phyloP scores from a whole-genome alignment of 2,329 filamentous ascomycete genomes.

The Grosmannia penicillata region DNA sequence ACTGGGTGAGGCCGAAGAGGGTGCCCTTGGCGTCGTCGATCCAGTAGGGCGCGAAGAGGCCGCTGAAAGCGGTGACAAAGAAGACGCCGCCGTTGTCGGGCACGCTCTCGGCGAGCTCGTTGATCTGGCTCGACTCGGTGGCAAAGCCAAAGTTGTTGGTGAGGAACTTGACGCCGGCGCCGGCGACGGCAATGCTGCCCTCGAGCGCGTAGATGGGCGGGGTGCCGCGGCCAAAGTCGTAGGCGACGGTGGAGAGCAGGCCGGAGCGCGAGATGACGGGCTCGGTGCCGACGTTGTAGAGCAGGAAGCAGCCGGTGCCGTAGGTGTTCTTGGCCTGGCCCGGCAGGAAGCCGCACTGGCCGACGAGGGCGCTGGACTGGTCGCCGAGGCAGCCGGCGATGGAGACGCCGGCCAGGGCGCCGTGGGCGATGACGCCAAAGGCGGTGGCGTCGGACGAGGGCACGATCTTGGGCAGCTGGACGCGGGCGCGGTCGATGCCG shows the following conservation, averaged over 20 bases:
- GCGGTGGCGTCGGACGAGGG: conserved; percentile 60
- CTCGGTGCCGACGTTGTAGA: conserved; percentile 76
- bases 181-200: conserved; percentile 70
- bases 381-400: conserved; percentile 82
- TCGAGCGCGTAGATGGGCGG: conserved; percentile 66
- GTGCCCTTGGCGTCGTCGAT: conserved; percentile 86
- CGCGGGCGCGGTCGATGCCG: conserved; percentile 50
- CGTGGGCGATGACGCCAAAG: conserved; percentile 53
- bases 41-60: conserved; percentile 88
- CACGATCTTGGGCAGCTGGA: conserved; percentile 69
- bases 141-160: conserved; percentile 50
- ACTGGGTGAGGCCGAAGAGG: conserved; percentile 72
- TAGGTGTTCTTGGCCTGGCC: conserved; percentile 86
- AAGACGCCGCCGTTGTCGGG: conserved; percentile 26
- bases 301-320: conserved; percentile 76
- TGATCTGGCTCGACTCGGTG: conserved; percentile 32
- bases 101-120: conserved; percentile 34
- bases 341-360: conserved; percentile 69
- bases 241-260: conserved; percentile 74
- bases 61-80: conserved; percentile 72
- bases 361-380: conserved; percentile 74
- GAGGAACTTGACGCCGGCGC: conserved; percentile 64
- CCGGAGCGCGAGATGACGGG: conserved; percentile 77
- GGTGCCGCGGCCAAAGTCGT: conserved; percentile 50
- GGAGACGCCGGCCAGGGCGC: conserved; percentile 50